Conservation (phyloP, 768 basidiomycete species). For the Hygrophoropsis aurantiaca region DNA sequence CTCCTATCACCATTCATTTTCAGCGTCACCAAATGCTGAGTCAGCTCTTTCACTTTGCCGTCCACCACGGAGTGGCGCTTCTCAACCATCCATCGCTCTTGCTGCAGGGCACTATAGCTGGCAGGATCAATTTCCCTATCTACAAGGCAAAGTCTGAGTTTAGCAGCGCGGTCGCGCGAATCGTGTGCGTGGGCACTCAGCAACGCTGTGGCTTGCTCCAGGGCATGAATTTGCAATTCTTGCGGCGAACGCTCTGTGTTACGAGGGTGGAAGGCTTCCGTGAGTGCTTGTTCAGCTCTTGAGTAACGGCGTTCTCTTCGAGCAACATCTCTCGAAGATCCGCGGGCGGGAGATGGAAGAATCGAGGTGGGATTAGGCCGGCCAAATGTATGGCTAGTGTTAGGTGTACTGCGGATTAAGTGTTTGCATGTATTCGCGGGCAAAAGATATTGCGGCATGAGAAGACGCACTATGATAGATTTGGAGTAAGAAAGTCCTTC, state of each 20-base stretch:
- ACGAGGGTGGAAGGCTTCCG: constrained; percentile 32
- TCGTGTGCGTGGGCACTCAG: constrained; percentile 46
- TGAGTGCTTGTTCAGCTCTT: constrained; percentile 43
- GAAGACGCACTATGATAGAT: constrained; percentile 16
- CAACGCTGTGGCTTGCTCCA: constrained; percentile 43
- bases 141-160: constrained; percentile 37
- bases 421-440: constrained; percentile 10
- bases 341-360: constrained; percentile 13
- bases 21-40: constrained; percentile 34
- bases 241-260: constrained; percentile 34
- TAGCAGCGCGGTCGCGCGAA: constrained; percentile 40
- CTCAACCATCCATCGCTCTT: constrained; percentile 53
- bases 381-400: constrained; percentile 15
- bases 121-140: constrained; percentile 39
- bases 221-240: constrained; percentile 47
- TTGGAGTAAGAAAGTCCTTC: constrained; percentile 5
- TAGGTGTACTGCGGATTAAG: constrained; percentile 18
- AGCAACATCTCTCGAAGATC: constrained; percentile 26
- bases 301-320: constrained; percentile 42
- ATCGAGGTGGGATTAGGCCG: constrained; percentile 14
- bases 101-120: constrained; percentile 38
- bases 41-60: constrained; percentile 35
- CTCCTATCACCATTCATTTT: constrained; percentile 22
- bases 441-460: constrained; percentile 8
- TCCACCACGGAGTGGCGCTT: constrained; percentile 37